Conservation (phyloP, 1,284 basidiomycete species). For the Anthracocystis walkeri region DNA sequence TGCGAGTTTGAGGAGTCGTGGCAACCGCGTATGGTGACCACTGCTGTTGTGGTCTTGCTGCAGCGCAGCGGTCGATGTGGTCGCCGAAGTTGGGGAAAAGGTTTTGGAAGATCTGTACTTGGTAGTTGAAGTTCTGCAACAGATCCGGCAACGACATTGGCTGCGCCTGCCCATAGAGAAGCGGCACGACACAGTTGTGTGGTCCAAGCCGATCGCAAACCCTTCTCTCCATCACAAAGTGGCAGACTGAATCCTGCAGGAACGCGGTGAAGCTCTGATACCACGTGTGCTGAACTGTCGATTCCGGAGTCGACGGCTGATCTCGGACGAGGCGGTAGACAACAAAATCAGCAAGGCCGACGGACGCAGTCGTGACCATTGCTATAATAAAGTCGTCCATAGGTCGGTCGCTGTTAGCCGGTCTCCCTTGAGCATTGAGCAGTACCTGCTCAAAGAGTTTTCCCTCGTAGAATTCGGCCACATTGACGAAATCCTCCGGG, state of each 20-base stretch:
- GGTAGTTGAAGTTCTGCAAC: slow-evolving; percentile 20
- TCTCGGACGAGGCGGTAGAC: slow-evolving; percentile 15
- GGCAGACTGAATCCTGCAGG: slow-evolving; percentile 20
- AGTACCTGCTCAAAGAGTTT: slow-evolving; percentile 33
- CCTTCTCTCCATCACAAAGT: slow-evolving; percentile 26
- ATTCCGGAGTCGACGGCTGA: slow-evolving; percentile 9
- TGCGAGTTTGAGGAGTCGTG: not conserved
- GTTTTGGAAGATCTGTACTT: slow-evolving; percentile 39
- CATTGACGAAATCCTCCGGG: slow-evolving; percentile 22
- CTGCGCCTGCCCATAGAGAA: slow-evolving; percentile 28
- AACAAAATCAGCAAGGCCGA: slow-evolving; percentile 31
- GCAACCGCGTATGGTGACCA: not conserved
- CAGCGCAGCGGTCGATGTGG: slow-evolving; percentile 29
- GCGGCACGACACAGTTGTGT: slow-evolving; percentile 26
- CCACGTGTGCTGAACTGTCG: slow-evolving; percentile 15
- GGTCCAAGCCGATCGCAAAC: slow-evolving; percentile 36
- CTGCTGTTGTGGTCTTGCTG: slow-evolving; percentile 9
- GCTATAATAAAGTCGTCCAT: slow-evolving; percentile 37
- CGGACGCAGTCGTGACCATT: slow-evolving; percentile 25
- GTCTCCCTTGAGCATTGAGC: slow-evolving; percentile 26
- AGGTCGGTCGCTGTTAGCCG: slow-evolving; percentile 33
- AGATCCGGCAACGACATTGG: slow-evolving; percentile 24
- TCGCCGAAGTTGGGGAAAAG: slow-evolving; percentile 47
- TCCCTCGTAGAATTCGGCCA: slow-evolving; percentile 34
- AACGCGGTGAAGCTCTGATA: slow-evolving; percentile 32